Evolutionary conservation across 441 rosid genomes (phyloP).

Genomic region (Geranium incanum): DNA sequence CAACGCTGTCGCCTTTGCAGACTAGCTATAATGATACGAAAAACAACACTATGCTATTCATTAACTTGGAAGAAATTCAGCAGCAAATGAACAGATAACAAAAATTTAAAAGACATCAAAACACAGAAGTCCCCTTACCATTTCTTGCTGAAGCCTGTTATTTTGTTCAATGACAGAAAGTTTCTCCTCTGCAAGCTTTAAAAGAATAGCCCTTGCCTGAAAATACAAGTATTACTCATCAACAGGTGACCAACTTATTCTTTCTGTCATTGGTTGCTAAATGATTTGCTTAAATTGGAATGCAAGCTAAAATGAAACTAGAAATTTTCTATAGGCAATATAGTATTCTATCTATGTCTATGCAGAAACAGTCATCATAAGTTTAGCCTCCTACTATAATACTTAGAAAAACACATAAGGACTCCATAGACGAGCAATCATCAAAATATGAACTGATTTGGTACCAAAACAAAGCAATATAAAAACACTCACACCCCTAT

Average conservation of each 20-base stretch:
- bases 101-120: neutral
- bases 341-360: neutral
- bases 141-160: conserved; percentile 57
- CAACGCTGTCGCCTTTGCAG: too few species aligned
- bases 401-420: too few species aligned
- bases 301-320: neutral
- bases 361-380: neutral
- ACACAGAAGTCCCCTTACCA: conserved; percentile 40
- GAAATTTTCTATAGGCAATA: neutral
- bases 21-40: too few species aligned
- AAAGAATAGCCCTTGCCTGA: conserved; percentile 54
- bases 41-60: too few species aligned
- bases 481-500: too few species aligned
- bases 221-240: conserved; percentile 18
- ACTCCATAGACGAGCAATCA: too few species aligned
- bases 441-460: too few species aligned
- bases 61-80: neutral
- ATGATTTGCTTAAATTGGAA: neutral
- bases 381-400: too few species aligned
- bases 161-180: conserved; percentile 45
- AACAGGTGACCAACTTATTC: neutral
- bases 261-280: too few species aligned
- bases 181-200: conserved; percentile 64
- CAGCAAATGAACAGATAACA: neutral
- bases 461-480: too few species aligned